These are phyloP conservation scores for Pseudogymnoascus sp. DNA, from an alignment of 2,329 filamentous ascomycete genomes.

Conservation along the genomic window DNA sequence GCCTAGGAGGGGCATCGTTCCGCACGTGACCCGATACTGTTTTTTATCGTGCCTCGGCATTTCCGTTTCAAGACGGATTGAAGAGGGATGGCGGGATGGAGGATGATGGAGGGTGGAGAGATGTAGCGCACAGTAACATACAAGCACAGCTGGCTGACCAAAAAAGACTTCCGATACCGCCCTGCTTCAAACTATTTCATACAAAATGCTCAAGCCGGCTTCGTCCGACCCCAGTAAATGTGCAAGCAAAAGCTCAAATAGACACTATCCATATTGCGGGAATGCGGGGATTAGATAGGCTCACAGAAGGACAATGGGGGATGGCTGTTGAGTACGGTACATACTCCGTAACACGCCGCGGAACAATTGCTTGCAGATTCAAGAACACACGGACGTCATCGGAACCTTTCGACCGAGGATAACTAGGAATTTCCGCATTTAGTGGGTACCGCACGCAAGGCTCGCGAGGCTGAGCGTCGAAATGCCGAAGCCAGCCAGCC, in stretches of 20 bases:
- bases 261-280: slow-evolving; percentile 4
- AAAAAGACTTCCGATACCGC: background rate
- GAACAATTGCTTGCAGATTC: slow-evolving; percentile 1
- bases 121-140: background rate
- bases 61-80: background rate
- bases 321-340: background rate
- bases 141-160: background rate
- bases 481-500: slow-evolving; percentile 5
- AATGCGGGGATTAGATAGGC: background rate
- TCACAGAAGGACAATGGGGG: background rate
- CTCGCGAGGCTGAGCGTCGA: slow-evolving; percentile 3
- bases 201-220: background rate
- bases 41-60: slow-evolving; percentile 6
- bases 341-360: background rate
- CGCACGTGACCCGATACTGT: background rate
- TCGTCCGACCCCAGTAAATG: background rate
- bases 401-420: slow-evolving; percentile 7
- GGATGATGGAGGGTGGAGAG: background rate
- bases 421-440: slow-evolving; percentile 4
- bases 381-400: background rate
- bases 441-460: slow-evolving; percentile 7
- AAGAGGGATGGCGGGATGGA: background rate
- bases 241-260: slow-evolving; percentile 1
- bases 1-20: background rate
- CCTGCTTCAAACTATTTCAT: background rate